These are phyloP conservation scores for Fusarium guadeloupense DNA, from an alignment of 2,329 filamentous ascomycete genomes.

Conservation along the genomic window DNA sequence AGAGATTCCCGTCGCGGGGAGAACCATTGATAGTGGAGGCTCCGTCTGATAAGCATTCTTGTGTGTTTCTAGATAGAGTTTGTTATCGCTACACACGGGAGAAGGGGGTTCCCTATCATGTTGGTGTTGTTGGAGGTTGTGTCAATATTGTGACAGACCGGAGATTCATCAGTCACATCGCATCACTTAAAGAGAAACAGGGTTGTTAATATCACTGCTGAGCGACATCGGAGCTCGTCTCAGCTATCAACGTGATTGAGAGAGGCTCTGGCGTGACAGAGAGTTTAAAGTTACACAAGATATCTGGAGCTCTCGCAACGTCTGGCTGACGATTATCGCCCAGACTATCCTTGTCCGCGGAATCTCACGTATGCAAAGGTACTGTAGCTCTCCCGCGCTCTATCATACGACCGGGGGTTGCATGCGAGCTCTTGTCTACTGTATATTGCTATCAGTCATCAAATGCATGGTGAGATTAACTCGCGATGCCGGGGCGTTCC, in stretches of 20 bases:
- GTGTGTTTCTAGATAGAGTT: conserved; percentile 20
- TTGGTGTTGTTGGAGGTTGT: conserved; percentile 22
- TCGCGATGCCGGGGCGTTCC: conserved; percentile 18
- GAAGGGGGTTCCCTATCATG: conserved; percentile 10
- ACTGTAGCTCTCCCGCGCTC: conserved; percentile 15
- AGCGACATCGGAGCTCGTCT: conserved; percentile 16
- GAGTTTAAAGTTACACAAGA: conserved; percentile 25
- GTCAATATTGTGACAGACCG: conserved; percentile 11
- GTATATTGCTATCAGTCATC: neutral
- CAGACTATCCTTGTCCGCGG: neutral
- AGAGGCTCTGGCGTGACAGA: conserved; percentile 9
- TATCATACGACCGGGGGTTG: conserved; percentile 28
- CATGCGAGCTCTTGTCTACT: neutral
- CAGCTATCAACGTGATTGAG: conserved; percentile 6
- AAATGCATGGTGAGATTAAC: too few species aligned
- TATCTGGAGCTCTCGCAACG: neutral
- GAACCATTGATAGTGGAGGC: conserved; percentile 22
- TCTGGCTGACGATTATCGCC: conserved; percentile 2
- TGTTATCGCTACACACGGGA: conserved; percentile 2
- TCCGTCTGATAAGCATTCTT: conserved; percentile 31
- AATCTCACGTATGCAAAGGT: conserved; percentile 1
- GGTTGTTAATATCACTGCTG: neutral
- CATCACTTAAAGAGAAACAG: neutral
- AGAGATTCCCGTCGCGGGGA: conserved; percentile 35
- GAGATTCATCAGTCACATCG: neutral